Evolutionary conservation across 148 eudicot genomes (phyloP), one percentile per base, ranked within the genome.

Genomic region (Diospyros lotus): DNA sequence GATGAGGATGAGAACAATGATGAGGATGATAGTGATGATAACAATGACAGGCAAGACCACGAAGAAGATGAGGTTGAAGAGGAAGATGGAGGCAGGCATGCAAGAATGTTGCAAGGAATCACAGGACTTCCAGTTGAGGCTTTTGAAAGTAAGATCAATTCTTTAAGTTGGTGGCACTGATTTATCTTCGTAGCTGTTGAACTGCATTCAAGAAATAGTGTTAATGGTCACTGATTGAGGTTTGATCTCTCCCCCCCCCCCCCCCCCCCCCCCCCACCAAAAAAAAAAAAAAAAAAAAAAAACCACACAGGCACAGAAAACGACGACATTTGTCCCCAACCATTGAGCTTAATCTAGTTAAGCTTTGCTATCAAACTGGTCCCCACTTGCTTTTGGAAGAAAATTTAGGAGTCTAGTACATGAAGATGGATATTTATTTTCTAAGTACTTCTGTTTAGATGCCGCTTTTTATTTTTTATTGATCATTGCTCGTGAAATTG

Each of bases 111-210:
- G 52, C 85, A 91, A 69, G 86, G 77, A 42, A 78, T 95, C 71
- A 95, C 94, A 58, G 94, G 98, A 74, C 86, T 95, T 71, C 96
- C 97, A 1, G 65, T 77, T 73, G 88, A 86, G 80, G 96, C 90
- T 75, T 95, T 95, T 81, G 88, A 74, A 82, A 94, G 99, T 95
- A 85, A 73, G 48, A 42, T 53, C 64, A 64, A 46, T 50, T 8
- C 60, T 18, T 7, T 51, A 62, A 59, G 45, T 60, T 63, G n/a
- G 48, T 58, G 12, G 5, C 14, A 45, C 7, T 60, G 14, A 56
- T 12, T 7, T 54, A 50, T 18, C 72, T 72, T 54, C 3, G 5
- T 14, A 13, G 64, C 17, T 13, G 55, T 58, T 64, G 42, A n/a
- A 53, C 50, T 38, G 2, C 40, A 6, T 43, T 14, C 58, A 3